Evolutionary conservation across 495 filamentous ascomycete species (phyloP).

Genomic region (Parachaetomium inaequale): DNA sequence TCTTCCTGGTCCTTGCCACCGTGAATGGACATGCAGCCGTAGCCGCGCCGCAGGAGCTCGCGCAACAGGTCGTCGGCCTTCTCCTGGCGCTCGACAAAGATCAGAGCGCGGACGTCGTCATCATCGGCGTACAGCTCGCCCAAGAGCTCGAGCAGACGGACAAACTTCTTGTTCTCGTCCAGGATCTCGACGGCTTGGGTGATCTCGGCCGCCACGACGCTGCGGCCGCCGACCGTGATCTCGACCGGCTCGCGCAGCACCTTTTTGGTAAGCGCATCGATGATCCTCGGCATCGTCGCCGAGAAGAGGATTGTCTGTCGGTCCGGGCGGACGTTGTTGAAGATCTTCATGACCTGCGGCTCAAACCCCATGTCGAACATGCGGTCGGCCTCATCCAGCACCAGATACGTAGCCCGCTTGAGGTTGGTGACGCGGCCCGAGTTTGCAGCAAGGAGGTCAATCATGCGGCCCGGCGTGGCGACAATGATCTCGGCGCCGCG

Average conservation of each 20-base stretch:
- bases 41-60: constrained; percentile 81
- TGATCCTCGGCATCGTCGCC: constrained; percentile 90
- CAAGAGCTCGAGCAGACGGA: constrained; percentile 77
- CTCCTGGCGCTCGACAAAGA: constrained; percentile 95
- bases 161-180: constrained; percentile 77
- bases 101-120: constrained; percentile 81
- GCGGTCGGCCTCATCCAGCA: constrained; percentile 94
- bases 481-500: constrained; percentile 93
- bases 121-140: constrained; percentile 84
- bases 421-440: constrained; percentile 89
- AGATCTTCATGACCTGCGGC: constrained; percentile 95
- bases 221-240: constrained; percentile 86
- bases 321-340: constrained; percentile 84
- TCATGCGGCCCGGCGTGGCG: constrained; percentile 94
- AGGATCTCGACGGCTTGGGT: constrained; percentile 90
- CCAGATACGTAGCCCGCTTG: constrained; percentile 82
- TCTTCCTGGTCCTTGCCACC: constrained; percentile 96
- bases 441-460: constrained; percentile 91
- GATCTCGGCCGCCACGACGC: constrained; percentile 91
- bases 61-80: constrained; percentile 81
- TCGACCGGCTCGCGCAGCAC: constrained; percentile 81
- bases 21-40: constrained; percentile 94
- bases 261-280: constrained; percentile 88
- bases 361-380: constrained; percentile 99
- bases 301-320: constrained; percentile 94